These are phyloP conservation scores for Heimioporus retisporus DNA, from an alignment of 1,284 basidiomycete genomes.

Conservation along the genomic window DNA sequence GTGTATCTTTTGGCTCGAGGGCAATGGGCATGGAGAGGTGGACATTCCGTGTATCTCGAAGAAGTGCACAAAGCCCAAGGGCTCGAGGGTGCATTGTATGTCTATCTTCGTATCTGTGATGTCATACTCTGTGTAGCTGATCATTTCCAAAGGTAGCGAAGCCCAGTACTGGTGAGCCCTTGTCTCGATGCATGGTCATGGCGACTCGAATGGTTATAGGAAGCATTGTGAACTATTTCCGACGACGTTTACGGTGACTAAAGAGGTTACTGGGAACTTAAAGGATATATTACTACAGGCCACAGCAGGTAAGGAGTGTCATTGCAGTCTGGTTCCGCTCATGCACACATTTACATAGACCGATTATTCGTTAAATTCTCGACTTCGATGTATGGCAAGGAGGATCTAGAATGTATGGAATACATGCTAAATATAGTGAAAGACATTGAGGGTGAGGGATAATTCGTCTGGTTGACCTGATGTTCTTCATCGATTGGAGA, in stretches of 20 bases:
- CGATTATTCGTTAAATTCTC: constrained; percentile 44
- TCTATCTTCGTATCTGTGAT: background rate
- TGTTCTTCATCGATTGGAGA: background rate
- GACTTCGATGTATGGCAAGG: constrained; percentile 39
- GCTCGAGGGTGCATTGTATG: constrained; percentile 35
- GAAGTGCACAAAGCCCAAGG: constrained; percentile 19
- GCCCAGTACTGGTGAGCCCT: constrained; percentile 42
- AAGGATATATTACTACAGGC: constrained; percentile 37
- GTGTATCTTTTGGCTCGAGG: constrained; percentile 42
- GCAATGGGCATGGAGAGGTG: constrained; percentile 26
- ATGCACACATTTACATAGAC: constrained; percentile 24
- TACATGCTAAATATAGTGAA: constrained; percentile 41
- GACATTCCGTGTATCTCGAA: constrained; percentile 33
- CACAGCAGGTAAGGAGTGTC: constrained; percentile 34
- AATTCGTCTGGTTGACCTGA: background rate
- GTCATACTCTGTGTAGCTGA: constrained; percentile 12
- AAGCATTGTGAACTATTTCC: constrained; percentile 44
- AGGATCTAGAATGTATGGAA: constrained; percentile 21
- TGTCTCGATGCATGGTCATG: background rate
- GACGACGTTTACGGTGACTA: constrained; percentile 32
- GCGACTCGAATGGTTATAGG: constrained; percentile 20
- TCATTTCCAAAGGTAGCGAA: constrained; percentile 30
- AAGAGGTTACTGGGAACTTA: constrained; percentile 27
- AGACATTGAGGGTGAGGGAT: constrained; percentile 33
- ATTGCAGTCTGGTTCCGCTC: background rate